Conservation (phyloP, 495 filamentous ascomycete genomes). For the Friedmanniomyces endolithicus region DNA sequence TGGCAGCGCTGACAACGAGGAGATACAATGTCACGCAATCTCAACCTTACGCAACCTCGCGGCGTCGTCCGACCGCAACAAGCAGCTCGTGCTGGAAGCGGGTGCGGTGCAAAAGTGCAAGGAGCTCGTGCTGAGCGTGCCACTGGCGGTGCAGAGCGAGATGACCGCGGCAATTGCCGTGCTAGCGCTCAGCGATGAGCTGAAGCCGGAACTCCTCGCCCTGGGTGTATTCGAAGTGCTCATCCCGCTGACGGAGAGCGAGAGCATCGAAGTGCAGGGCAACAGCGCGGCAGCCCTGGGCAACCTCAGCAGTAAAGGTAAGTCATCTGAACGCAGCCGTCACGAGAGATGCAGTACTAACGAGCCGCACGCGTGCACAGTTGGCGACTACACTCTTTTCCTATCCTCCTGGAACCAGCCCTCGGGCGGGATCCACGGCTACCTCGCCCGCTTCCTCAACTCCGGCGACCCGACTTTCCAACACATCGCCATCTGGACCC, state of each 20-base stretch:
- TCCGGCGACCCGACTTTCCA: slow-evolving; percentile 96
- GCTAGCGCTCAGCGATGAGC: slow-evolving; percentile 87
- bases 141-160: slow-evolving; percentile 89
- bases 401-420: slow-evolving; percentile 86
- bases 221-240: slow-evolving; percentile 93
- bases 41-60: slow-evolving; percentile 92
- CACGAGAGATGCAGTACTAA: background rate
- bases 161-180: slow-evolving; percentile 99
- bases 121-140: slow-evolving; percentile 84
- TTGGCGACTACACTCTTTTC: slow-evolving; percentile 93
- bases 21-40: slow-evolving; percentile 97
- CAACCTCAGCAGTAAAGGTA: slow-evolving; percentile 95
- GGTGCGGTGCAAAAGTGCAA: slow-evolving; percentile 98
- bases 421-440: slow-evolving; percentile 88
- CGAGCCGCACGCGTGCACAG: slow-evolving; percentile 34
- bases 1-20: slow-evolving; percentile 92
- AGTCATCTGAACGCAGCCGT: slow-evolving; percentile 15
- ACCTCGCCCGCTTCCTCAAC: slow-evolving; percentile 79
- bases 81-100: slow-evolving; percentile 87
- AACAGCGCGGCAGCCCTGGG: slow-evolving; percentile 94
- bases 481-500: slow-evolving; percentile 97
- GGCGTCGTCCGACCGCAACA: slow-evolving; percentile 93
- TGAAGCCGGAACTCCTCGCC: slow-evolving; percentile 82
- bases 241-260: slow-evolving; percentile 86
- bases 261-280: slow-evolving; percentile 94